Percentiles rank a stretch among this genome's conserved stretches.
phyloP scores from a whole-genome alignment of 441 rosid genomes.

The Adansonia grandidieri region DNA sequence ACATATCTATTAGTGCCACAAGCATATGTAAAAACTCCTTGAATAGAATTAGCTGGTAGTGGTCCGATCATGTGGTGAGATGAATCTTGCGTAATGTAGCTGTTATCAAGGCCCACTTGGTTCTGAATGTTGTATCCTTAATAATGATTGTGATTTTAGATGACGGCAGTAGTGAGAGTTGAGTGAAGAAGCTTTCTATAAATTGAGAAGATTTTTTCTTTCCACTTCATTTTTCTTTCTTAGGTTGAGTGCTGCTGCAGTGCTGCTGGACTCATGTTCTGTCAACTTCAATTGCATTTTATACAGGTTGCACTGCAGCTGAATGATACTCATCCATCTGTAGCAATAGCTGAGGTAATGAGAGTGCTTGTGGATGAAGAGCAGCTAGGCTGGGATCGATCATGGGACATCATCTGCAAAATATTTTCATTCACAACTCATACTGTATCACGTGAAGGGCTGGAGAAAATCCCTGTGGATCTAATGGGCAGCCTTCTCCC shows the following conservation, averaged over 20 bases:
- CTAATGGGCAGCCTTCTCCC: constrained; percentile 57
- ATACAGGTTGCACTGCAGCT: constrained; percentile 59
- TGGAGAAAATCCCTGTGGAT: constrained; percentile 59
- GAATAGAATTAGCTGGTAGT: not conserved
- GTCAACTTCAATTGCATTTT: constrained; percentile 19
- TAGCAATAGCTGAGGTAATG: constrained; percentile 56
- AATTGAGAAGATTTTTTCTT: not conserved
- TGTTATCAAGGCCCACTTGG: constrained; percentile 10
- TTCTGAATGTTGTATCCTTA: not conserved
- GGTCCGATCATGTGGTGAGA: constrained; percentile 10
- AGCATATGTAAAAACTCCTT: not conserved
- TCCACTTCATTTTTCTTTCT: constrained; percentile 1
- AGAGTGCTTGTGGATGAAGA: constrained; percentile 60
- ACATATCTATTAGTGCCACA: constrained; percentile 17
- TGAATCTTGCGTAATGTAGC: constrained; percentile 10
- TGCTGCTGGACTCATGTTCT: constrained; percentile 15
- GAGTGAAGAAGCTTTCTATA: constrained; percentile 16
- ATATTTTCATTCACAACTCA: constrained; percentile 60
- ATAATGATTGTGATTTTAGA: constrained; percentile 9
- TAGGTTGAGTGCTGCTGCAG: constrained; percentile 15
- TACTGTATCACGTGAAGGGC: constrained; percentile 50
- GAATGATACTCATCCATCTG: constrained; percentile 67
- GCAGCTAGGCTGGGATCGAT: constrained; percentile 47
- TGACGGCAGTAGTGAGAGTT: not conserved
- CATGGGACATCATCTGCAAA: constrained; percentile 50